Conservation (phyloP, 768 basidiomycete species). For the Naganishia kalamii region DNA sequence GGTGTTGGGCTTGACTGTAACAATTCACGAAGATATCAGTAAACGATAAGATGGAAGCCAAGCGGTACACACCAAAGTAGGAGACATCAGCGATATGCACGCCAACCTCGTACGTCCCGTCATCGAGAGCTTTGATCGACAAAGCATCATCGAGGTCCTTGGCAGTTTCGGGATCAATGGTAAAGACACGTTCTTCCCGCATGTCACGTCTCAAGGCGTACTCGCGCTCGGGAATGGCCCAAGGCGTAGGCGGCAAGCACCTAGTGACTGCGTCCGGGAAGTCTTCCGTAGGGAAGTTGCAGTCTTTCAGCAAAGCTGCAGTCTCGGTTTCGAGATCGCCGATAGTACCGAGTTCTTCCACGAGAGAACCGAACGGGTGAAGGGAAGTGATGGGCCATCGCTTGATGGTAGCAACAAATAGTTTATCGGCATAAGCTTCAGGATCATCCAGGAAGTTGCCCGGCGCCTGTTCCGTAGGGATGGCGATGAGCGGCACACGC, state of each 20-base stretch:
- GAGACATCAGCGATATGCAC: slow-evolving; percentile 97
- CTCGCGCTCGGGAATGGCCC: slow-evolving; percentile 84
- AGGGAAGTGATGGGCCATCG: slow-evolving; percentile 87
- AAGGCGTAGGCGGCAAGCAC: slow-evolving; percentile 90
- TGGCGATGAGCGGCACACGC: slow-evolving; percentile 95
- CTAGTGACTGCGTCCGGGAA: slow-evolving; percentile 92
- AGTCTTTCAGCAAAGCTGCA: slow-evolving; percentile 92
- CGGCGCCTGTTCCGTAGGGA: slow-evolving; percentile 97
- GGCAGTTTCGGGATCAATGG: slow-evolving; percentile 81
- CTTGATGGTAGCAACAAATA: slow-evolving; percentile 98
- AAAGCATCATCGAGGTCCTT: slow-evolving; percentile 94
- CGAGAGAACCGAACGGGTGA: slow-evolving; percentile 96
- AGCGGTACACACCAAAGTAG: slow-evolving; percentile 55
- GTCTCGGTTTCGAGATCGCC: slow-evolving; percentile 99
- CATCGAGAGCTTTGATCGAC: slow-evolving; percentile 79
- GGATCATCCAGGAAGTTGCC: slow-evolving; percentile 89
- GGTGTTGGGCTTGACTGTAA: slow-evolving; percentile 52
- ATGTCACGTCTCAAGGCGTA: slow-evolving; percentile 81
- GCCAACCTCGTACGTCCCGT: slow-evolving; percentile 85
- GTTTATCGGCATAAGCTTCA: slow-evolving; percentile 76
- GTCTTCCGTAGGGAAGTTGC: slow-evolving; percentile 97
- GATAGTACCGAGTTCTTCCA: slow-evolving; percentile 94
- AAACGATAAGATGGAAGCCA: slow-evolving; percentile 52
- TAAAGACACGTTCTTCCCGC: slow-evolving; percentile 76
- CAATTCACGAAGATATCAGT: neutral